phyloP scores from a whole-genome alignment of 208 protist species.

The Trypanosoma vivax region DNA sequence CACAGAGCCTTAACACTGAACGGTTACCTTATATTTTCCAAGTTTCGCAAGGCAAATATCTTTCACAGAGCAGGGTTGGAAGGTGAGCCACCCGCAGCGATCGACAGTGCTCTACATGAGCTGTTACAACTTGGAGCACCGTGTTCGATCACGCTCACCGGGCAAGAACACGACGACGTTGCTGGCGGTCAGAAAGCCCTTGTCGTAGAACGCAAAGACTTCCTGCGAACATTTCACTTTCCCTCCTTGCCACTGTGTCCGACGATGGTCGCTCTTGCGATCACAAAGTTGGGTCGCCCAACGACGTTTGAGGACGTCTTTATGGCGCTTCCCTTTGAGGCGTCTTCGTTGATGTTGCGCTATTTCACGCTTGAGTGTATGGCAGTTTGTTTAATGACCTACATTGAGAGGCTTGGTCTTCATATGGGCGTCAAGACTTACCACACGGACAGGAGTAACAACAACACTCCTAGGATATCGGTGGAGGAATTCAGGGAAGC shows the following conservation, averaged over 20 bases:
- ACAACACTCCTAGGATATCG: constrained; percentile 24
- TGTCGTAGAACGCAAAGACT: constrained; percentile 6
- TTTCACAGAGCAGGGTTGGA: too few species aligned
- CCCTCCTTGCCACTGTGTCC: constrained; percentile 61
- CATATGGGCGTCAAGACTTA: constrained; percentile 32
- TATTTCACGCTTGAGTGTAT: constrained; percentile 73
- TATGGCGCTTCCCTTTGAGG: constrained; percentile 62
- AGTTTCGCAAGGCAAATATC: constrained; percentile 15
- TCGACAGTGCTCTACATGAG: too few species aligned
- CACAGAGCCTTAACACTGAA: constrained; percentile 85
- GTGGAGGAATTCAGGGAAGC: constrained; percentile 45
- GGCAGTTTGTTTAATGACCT: constrained; percentile 59
- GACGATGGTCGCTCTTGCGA: constrained; percentile 77
- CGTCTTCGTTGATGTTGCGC: constrained; percentile 67
- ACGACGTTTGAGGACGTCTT: constrained; percentile 80
- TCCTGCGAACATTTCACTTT: constrained; percentile 47
- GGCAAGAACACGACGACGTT: constrained; percentile 57
- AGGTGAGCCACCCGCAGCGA: too few species aligned
- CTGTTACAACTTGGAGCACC: constrained; percentile 46
- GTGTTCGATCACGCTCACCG: constrained; percentile 39
- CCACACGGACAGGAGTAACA: constrained; percentile 44
- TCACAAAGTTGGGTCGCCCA: constrained; percentile 39
- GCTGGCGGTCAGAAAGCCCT: constrained; percentile 41
- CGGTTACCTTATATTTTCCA: constrained; percentile 85
- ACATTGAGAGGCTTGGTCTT: constrained; percentile 35